These are phyloP conservation scores for Epichloe uncinata DNA, from an alignment of 2,329 filamentous ascomycete genomes.

Conservation along the genomic window DNA sequence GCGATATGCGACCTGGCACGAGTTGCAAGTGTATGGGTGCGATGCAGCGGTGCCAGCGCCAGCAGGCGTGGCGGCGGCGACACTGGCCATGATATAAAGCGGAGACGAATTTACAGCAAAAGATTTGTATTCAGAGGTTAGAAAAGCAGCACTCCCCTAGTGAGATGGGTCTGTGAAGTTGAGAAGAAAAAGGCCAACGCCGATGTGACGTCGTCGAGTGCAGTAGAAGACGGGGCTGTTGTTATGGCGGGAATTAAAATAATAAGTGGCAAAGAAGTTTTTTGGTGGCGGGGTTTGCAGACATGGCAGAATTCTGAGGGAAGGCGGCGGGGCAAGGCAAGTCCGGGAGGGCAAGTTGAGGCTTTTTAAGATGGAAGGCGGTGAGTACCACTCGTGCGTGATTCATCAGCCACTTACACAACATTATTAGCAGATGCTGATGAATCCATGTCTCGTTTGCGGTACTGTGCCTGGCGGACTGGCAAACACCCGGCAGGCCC, in stretches of 20 bases:
- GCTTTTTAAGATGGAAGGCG: background rate
- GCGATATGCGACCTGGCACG: constrained; percentile 91
- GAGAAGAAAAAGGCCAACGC: background rate
- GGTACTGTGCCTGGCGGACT: no score
- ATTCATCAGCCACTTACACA: no score
- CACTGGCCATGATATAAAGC: constrained; percentile 31
- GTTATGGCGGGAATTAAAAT: constrained; percentile 9
- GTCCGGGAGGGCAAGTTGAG: no score
- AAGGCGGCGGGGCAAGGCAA: background rate
- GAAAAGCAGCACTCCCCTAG: background rate
- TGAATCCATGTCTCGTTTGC: no score
- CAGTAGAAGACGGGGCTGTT: constrained; percentile 1
- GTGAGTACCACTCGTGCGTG: background rate
- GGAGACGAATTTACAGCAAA: background rate
- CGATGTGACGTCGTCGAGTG: constrained; percentile 1
- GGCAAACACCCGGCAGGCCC: no score
- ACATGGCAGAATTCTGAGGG: background rate
- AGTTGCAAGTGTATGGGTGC: constrained; percentile 96
- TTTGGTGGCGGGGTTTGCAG: constrained; percentile 13
- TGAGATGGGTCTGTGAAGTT: background rate
- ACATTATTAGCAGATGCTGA: no score
- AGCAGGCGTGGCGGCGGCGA: constrained; percentile 18
- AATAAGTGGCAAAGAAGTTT: constrained; percentile 14
- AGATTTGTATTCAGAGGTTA: background rate
- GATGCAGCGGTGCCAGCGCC: constrained; percentile 30